Evolutionary conservation across 2,329 filamentous ascomycete genomes (phyloP).

Genomic region (Thelonectria rubi): DNA sequence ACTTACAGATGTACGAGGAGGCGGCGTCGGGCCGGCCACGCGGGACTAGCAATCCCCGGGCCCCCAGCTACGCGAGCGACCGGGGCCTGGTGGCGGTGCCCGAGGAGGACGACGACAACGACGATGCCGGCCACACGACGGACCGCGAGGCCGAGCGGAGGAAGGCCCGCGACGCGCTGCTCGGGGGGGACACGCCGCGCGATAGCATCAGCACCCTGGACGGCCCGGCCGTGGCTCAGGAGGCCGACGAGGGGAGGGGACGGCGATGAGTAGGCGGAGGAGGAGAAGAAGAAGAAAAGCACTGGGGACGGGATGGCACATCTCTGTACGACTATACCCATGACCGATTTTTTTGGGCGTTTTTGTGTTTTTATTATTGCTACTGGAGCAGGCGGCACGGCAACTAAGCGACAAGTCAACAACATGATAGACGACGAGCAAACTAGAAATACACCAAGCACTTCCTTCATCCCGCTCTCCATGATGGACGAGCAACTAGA

Average conservation of each 20-base stretch:
- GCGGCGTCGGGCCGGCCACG: slow-evolving; percentile 32
- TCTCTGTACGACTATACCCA: slow-evolving; percentile 41
- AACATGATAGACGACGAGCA: no score
- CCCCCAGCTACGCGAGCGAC: slow-evolving; percentile 50
- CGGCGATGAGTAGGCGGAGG: slow-evolving; percentile 22
- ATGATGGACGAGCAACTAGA: no score
- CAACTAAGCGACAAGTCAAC: no score
- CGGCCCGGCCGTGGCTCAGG: slow-evolving; percentile 34
- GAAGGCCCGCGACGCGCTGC: slow-evolving; percentile 44
- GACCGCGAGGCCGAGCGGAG: slow-evolving; percentile 32
- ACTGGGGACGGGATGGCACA: slow-evolving; percentile 15
- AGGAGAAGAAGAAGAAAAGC: background rate
- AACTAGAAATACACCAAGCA: no score
- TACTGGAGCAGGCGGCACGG: slow-evolving; percentile 12
- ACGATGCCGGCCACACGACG: slow-evolving; percentile 27
- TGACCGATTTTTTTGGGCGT: slow-evolving; percentile 31
- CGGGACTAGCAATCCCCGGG: slow-evolving; percentile 42
- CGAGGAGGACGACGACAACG: slow-evolving; percentile 46
- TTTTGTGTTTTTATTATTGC: slow-evolving; percentile 15
- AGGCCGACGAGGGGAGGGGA: slow-evolving; percentile 42
- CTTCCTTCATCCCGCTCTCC: no score
- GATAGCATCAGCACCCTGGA: slow-evolving; percentile 33
- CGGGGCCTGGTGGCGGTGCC: slow-evolving; percentile 51
- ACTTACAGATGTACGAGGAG: slow-evolving; percentile 6
- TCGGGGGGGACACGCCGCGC: slow-evolving; percentile 38